Conservation (phyloP, 1,284 basidiomycete genomes). For the Ganoderma sinense region DNA sequence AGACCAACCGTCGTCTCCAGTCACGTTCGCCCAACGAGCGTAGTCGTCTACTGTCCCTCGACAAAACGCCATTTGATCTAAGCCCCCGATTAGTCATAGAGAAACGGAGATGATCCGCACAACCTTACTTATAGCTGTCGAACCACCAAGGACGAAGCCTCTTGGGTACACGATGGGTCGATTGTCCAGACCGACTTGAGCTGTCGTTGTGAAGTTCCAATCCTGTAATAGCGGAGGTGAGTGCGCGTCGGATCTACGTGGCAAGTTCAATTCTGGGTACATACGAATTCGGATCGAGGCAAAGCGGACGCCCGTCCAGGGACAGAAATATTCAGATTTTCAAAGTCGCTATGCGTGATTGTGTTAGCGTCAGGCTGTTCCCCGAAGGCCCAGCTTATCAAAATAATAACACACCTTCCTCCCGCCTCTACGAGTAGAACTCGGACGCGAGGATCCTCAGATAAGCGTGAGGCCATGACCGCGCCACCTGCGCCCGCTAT, state of each 20-base stretch:
- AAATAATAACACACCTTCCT: slow-evolving; percentile 2
- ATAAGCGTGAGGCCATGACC: slow-evolving; percentile 37
- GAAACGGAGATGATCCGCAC: slow-evolving; percentile 8
- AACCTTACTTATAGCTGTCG: slow-evolving; percentile 32
- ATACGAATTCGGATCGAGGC: slow-evolving; percentile 7
- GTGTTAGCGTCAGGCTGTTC: not conserved
- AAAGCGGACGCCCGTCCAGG: not conserved
- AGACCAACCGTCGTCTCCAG: slow-evolving; percentile 40
- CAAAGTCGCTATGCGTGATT: slow-evolving; percentile 1
- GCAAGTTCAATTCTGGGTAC: not conserved
- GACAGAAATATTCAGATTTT: not conserved
- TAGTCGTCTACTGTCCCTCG: slow-evolving; percentile 47
- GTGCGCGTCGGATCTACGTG: not conserved
- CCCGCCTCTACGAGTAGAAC: slow-evolving; percentile 40
- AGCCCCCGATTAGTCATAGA: slow-evolving; percentile 17
- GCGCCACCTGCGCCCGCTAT: slow-evolving; percentile 30
- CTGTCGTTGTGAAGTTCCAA: slow-evolving; percentile 31
- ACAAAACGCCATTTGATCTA: slow-evolving; percentile 50
- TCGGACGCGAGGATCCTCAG: slow-evolving; percentile 27
- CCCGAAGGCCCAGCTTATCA: not conserved
- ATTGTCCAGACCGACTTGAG: slow-evolving; percentile 38
- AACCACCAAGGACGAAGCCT: slow-evolving; percentile 35
- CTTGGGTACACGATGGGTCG: slow-evolving; percentile 31
- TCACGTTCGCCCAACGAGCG: slow-evolving; percentile 38
- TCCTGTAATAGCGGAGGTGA: slow-evolving; percentile 1